Percentiles rank a stretch among this genome's conserved stretches.
Evolutionary conservation across 108 stramenopile species (phyloP).

Genomic region (Schizochytrium sp.): DNA sequence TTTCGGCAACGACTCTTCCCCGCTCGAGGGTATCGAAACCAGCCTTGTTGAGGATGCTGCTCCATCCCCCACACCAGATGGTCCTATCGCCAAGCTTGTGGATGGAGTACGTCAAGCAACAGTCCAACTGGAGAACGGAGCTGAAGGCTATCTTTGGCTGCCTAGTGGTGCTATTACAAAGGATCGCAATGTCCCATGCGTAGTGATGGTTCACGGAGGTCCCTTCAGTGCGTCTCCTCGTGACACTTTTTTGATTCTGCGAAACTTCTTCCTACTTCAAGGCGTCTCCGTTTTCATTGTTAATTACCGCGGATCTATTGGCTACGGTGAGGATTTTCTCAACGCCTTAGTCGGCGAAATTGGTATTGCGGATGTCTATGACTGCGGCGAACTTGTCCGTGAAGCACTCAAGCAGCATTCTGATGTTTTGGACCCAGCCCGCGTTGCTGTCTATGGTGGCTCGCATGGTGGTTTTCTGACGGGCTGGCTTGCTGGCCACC

Average conservation of each 20-base stretch:
- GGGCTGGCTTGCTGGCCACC: constrained; percentile 44
- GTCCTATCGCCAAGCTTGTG: not conserved
- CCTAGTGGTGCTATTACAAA: not conserved
- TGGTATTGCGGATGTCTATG: not conserved
- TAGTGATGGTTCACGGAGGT: constrained; percentile 42
- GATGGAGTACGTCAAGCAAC: not conserved
- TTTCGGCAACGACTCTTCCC: not conserved
- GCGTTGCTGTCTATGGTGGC: constrained; percentile 50
- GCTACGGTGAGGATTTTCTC: constrained; percentile 37
- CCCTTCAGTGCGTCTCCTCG: constrained; percentile 45
- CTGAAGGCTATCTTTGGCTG: constrained; percentile 11
- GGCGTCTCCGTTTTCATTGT: not conserved
- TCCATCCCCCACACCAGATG: not conserved
- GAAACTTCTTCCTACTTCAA: not conserved
- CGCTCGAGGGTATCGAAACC: not conserved
- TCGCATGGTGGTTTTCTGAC: constrained; percentile 46
- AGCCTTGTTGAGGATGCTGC: not conserved
- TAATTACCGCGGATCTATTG: constrained; percentile 50
- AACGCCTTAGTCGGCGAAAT: constrained; percentile 45
- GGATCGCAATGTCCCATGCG: constrained; percentile 16
- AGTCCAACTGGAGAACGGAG: constrained; percentile 7
- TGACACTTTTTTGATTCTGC: not conserved
- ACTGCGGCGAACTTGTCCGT: constrained; percentile 40
- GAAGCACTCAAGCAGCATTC: not conserved
- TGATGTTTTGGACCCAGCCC: not conserved